Evolutionary conservation across 306 rosid genomes (phyloP).

Genomic region (Vigna nakashimae): DNA sequence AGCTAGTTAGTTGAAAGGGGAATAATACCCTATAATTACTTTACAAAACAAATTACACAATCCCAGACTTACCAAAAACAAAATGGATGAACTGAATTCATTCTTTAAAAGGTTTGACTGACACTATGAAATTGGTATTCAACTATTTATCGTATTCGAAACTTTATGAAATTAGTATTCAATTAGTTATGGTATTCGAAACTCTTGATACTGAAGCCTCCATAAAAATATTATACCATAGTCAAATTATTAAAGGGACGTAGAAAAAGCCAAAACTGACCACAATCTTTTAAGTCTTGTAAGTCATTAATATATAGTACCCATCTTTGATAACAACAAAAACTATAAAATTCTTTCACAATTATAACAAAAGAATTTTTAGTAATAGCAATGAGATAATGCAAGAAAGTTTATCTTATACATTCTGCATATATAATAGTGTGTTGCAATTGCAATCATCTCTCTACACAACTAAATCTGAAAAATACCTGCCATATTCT

Average conservation of each 20-base stretch:
- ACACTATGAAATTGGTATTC: not conserved
- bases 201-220: not conserved
- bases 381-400: not conserved
- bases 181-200: not conserved
- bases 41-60: not conserved
- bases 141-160: not conserved
- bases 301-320: not conserved
- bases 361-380: not conserved
- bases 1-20: too few species aligned
- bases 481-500: constrained; percentile 18
- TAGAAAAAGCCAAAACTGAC: not conserved
- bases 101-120: not conserved
- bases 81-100: not conserved
- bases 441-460: not conserved
- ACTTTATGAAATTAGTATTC: not conserved
- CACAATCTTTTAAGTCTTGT: not conserved
- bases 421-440: not conserved
- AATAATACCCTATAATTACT: not conserved
- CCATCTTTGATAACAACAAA: constrained; percentile 5
- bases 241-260: not conserved
- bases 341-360: not conserved
- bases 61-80: not conserved
- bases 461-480: not conserved
- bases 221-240: not conserved
- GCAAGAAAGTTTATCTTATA: not conserved